phyloP scores from a whole-genome alignment of 1,284 basidiomycete genomes.

The Earliella scabrosa region DNA sequence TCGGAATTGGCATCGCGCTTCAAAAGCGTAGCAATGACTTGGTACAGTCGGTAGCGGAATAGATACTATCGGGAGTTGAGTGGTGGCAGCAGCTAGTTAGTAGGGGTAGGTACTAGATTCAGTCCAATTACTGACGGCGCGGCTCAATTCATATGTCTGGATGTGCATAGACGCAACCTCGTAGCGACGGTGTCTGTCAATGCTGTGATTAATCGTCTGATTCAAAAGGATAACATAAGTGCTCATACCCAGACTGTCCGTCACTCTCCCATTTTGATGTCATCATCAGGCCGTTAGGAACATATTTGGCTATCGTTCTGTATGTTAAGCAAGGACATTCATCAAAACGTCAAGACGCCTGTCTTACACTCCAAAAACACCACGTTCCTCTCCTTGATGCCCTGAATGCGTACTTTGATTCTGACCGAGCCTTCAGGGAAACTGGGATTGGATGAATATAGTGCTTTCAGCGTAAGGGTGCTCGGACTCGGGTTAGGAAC shows the following conservation, averaged over 20 bases:
- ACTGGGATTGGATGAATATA: conserved; percentile 35
- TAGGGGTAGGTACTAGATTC: neutral
- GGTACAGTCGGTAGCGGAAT: conserved; percentile 34
- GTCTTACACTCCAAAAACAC: conserved; percentile 48
- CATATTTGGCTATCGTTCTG: conserved; percentile 19
- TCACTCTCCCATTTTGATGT: neutral
- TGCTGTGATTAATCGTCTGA: neutral
- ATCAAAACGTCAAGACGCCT: too few relatives aligned
- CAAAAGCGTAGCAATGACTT: conserved; percentile 34
- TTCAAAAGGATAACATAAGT: too few relatives aligned
- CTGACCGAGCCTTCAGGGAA: conserved; percentile 26
- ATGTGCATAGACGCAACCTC: conserved; percentile 48
- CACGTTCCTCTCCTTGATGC: conserved; percentile 46
- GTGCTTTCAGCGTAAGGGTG: conserved; percentile 38
- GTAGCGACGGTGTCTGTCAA: conserved; percentile 41
- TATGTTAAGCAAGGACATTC: too few relatives aligned
- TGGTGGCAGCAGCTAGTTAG: neutral
- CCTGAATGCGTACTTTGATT: conserved; percentile 43
- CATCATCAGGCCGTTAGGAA: conserved; percentile 26
- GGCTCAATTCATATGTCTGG: conserved; percentile 45
- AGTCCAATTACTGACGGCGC: conserved; percentile 36
- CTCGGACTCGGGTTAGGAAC: neutral
- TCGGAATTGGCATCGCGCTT: conserved; percentile 32
- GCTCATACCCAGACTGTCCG: too few relatives aligned
- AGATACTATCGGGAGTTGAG: conserved; percentile 40